phyloP scores from a whole-genome alignment of 257 asterid species.

The Nyctanthes arbortristis region DNA sequence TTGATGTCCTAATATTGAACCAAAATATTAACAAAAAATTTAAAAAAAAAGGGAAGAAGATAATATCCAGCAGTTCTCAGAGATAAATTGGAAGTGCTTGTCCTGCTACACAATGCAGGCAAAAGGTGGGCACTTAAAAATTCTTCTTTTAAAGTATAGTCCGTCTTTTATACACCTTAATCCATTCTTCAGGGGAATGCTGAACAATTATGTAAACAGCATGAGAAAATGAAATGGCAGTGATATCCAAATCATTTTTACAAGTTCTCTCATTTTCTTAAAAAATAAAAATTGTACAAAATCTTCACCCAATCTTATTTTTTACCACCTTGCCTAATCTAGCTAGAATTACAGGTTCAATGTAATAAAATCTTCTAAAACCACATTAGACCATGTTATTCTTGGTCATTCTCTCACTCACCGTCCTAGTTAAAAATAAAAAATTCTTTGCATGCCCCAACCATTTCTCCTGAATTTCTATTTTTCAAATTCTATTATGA shows the following conservation, averaged over 20 bases:
- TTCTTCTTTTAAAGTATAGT: neutral
- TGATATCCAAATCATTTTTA: neutral
- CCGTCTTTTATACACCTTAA: too few relatives aligned
- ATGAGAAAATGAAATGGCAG: constrained; percentile 9
- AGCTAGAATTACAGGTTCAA: neutral
- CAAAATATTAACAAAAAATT: too few relatives aligned
- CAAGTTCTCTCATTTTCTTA: too few relatives aligned
- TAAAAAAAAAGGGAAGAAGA: too few relatives aligned
- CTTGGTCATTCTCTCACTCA: neutral
- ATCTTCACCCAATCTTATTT: too few relatives aligned
- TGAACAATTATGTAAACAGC: neutral
- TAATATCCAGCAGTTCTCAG: neutral
- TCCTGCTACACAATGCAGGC: neutral
- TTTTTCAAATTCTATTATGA: neutral
- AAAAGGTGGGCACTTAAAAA: neutral
- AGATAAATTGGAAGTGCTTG: neutral
- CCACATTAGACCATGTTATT: neutral
- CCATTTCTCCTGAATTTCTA: neutral
- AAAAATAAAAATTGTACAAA: too few relatives aligned
- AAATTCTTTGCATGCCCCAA: neutral
- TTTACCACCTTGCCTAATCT: too few relatives aligned
- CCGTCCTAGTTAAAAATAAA: too few relatives aligned
- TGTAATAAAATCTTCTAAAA: too few relatives aligned
- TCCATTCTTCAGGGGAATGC: too few relatives aligned
- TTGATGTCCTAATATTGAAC: too few relatives aligned